Percentiles rank a stretch among this genome's conserved stretches.
Conservation (phyloP, 164 flowering plant genomes). For the Magnolia changhungtana region DNA sequence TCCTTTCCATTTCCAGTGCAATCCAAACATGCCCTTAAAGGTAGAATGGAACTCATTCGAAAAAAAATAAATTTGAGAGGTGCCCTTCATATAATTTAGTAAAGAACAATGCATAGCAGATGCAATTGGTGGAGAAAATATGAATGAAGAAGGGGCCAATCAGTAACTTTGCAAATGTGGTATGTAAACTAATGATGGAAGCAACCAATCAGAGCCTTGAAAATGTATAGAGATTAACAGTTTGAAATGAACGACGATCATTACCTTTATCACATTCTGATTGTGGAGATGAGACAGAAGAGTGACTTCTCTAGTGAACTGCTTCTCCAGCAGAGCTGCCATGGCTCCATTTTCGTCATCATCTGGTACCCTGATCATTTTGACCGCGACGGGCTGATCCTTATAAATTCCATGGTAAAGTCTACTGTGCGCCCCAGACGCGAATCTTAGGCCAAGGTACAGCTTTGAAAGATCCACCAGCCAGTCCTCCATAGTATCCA, state of each 20-base stretch:
- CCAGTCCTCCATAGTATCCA: slow-evolving; percentile 59
- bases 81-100: too few species aligned
- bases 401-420: slow-evolving; percentile 80
- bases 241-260: neutral
- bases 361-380: slow-evolving; percentile 66
- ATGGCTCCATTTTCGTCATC: slow-evolving; percentile 68
- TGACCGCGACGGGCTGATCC: slow-evolving; percentile 76
- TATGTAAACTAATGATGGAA: too few species aligned
- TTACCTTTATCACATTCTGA: slow-evolving; percentile 73
- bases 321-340: slow-evolving; percentile 61
- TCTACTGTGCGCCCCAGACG: slow-evolving; percentile 78
- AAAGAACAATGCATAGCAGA: too few species aligned
- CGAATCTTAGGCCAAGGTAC: slow-evolving; percentile 64
- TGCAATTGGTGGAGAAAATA: too few species aligned
- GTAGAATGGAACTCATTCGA: too few species aligned
- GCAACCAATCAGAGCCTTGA: too few species aligned
- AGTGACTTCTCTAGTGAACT: slow-evolving; percentile 65
- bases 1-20: too few species aligned
- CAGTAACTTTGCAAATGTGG: too few species aligned
- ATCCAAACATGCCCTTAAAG: too few species aligned
- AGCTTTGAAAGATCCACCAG: slow-evolving; percentile 67
- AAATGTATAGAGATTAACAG: too few species aligned
- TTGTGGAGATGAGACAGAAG: slow-evolving; percentile 71
- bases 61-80: too few species aligned
- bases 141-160: too few species aligned